Evolutionary conservation across 192 early-diverging fungal species (phyloP).

Genomic region (Backusella parvicylindrica): DNA sequence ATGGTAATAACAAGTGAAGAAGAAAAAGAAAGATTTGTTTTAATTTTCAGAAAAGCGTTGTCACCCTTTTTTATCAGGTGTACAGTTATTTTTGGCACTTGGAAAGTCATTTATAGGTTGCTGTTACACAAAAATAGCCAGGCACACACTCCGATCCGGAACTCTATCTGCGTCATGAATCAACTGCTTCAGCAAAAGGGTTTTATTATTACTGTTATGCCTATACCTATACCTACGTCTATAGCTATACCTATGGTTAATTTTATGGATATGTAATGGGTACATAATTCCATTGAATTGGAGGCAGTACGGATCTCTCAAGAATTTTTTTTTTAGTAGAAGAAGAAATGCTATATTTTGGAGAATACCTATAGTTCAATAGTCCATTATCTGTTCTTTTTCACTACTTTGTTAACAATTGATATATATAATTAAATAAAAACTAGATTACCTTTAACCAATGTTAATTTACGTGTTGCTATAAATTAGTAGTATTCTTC

Average conservation of each 20-base stretch:
- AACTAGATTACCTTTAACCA: no score
- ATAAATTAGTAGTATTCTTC: neutral
- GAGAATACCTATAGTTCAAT: no score
- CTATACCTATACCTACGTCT: neutral
- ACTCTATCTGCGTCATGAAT: neutral
- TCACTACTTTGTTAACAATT: neutral
- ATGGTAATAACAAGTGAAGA: neutral
- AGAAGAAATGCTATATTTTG: no score
- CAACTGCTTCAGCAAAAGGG: neutral
- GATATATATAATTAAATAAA: neutral
- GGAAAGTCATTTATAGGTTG: neutral
- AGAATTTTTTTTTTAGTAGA: no score
- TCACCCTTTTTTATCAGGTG: neutral
- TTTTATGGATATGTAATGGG: no score
- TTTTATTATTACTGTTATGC: neutral
- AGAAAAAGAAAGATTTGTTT: neutral
- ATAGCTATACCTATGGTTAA: no score
- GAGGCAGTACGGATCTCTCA: no score
- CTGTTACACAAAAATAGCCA: neutral
- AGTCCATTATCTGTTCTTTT: no score
- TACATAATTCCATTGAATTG: no score
- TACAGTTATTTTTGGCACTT: conserved; percentile 1
- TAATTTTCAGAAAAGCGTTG: neutral
- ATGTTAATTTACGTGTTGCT: neutral
- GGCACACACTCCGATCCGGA: neutral